These are phyloP conservation scores for Erodium texanum DNA, from an alignment of 441 rosid species.

Conservation along the genomic window DNA sequence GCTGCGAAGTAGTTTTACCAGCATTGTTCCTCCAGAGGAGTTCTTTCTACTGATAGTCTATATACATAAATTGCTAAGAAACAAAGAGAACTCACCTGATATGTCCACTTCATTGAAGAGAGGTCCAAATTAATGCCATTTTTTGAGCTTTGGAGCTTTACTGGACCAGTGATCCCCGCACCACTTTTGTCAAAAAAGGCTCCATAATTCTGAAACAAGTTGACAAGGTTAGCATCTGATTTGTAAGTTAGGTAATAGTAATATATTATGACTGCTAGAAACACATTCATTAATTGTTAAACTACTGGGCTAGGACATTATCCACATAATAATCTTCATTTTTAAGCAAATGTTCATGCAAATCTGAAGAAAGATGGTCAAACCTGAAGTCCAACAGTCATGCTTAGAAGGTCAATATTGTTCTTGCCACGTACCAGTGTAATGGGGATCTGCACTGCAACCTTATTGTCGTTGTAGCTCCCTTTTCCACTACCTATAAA, in stretches of 20 bases:
- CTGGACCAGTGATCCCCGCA: conserved; percentile 93
- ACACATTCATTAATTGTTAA: background rate
- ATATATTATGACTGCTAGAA: background rate
- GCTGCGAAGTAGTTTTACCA: background rate
- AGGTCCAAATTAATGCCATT: conserved; percentile 51
- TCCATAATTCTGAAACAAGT: conserved; percentile 52
- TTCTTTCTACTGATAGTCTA: background rate
- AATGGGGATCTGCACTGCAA: conserved; percentile 53
- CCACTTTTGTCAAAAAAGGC: conserved; percentile 64
- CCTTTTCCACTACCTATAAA: conserved; percentile 62
- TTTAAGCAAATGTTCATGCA: background rate
- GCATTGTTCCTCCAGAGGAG: background rate
- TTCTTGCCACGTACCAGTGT: conserved; percentile 57
- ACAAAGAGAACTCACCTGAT: conserved; percentile 49
- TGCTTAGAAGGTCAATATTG: conserved; percentile 70
- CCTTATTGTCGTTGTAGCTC: conserved; percentile 34
- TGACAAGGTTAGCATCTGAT: background rate
- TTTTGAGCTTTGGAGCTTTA: conserved; percentile 46
- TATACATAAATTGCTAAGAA: background rate
- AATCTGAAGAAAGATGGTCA: conserved; percentile 1
- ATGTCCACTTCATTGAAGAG: conserved; percentile 73
- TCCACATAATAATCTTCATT: background rate
- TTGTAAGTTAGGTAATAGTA: background rate
- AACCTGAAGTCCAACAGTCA: conserved; percentile 95
- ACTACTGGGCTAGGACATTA: background rate